Base-by-base conservation (phyloP, 106 monocot genomes). In the Apostasia shenzhenica region DNA sequence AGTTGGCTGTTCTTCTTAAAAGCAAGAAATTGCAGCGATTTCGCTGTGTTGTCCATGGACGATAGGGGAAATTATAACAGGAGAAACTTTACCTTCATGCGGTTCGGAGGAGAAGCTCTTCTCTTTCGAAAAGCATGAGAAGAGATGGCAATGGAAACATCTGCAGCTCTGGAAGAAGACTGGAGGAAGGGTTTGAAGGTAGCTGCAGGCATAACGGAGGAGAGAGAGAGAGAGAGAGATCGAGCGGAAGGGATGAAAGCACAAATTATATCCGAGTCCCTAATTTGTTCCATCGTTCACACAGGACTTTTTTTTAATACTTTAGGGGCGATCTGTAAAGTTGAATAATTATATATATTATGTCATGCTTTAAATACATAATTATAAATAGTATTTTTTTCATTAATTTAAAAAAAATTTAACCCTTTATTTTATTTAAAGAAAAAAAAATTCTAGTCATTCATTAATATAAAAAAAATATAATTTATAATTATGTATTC, bases 61-160 rank as follows among this genome's bases (percentile, higher is more conserved):
- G 14, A 57, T 55, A 61, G 55, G 26, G 46, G 63, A 26, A 6
- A 71, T 4, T 45, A 46, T 41, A 39, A 56, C 43, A 59, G 44
- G 66, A 76, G 69, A 52, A 14, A 65, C 58, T 11, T 87, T 87
- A 81, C 81, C 87, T 78, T 66, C 76, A 41, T 59, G 63, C 41
- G 69, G n/a, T 68, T 47, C 42, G 52, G 55, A 59, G 43, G 38
- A 37, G 13, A 65, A 57, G 6, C 4, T 70, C 73, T 45, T 70
- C 67, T 67, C 68, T 38, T 65, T 51, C 49, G 52, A 37, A 57
- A 5, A 57, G 41, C 60, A 40, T 0, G 59, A 43, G 54, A 69
- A 64, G 75, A 50, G 26, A 3, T 44, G n/a, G 43, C 59, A 12
- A 41, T 59, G 43, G 9, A 5, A 9, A 39, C 49, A 14, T 8